Conservation (phyloP, 306 rosid species). For the Cucumis hystrix region DNA sequence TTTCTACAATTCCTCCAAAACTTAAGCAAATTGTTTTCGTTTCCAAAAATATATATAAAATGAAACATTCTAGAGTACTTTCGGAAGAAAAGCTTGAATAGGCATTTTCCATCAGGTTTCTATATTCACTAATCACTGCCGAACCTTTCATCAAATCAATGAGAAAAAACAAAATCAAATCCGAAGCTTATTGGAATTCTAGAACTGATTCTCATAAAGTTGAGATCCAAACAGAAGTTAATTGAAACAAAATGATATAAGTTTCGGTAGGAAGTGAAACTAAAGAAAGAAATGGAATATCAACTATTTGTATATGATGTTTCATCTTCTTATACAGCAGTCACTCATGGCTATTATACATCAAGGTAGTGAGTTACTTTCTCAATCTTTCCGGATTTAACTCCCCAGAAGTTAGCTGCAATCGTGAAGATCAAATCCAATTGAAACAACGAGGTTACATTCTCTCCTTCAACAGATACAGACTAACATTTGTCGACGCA, state of each 20-base stretch:
- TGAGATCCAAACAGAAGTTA: background rate
- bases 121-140: too few species aligned
- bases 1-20: too few species aligned
- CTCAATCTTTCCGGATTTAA: background rate
- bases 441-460: background rate
- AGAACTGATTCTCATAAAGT: background rate
- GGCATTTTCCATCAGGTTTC: too few species aligned
- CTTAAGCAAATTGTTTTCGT: too few species aligned
- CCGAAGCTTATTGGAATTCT: background rate
- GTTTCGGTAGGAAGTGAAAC: background rate
- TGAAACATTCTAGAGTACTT: too few species aligned
- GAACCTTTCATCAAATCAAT: background rate
- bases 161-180: background rate
- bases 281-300: background rate
- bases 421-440: background rate
- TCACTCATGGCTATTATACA: background rate
- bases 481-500: background rate
- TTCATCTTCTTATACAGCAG: background rate
- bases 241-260: background rate
- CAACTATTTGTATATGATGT: background rate
- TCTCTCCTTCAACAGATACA: background rate
- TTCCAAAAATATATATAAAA: too few species aligned
- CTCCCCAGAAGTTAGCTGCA: background rate
- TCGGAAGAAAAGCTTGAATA: too few species aligned
- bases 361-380: background rate